phyloP scores from a whole-genome alignment of 2,329 filamentous ascomycete species.

The Trichoderma hamatum region DNA sequence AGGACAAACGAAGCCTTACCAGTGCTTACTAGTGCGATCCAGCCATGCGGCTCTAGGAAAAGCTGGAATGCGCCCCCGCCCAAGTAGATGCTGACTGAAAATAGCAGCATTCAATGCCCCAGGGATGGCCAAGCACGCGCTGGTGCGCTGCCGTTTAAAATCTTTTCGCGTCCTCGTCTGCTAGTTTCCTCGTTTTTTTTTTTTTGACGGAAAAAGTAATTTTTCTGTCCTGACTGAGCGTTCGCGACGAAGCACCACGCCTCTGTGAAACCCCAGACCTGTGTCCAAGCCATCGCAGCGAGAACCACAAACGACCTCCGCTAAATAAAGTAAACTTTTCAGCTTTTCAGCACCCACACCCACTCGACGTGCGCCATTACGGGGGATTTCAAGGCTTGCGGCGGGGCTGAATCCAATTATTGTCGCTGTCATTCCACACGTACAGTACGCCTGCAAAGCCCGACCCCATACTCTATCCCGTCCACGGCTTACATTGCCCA shows the following conservation, averaged over 20 bases:
- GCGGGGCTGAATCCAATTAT: slow-evolving; percentile 16
- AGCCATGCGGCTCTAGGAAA: slow-evolving; percentile 24
- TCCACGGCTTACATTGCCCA: neutral
- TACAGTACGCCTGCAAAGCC: neutral
- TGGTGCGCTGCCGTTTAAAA: neutral
- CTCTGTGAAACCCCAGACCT: neutral
- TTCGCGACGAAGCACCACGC: neutral
- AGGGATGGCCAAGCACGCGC: neutral
- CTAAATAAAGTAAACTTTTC: slow-evolving; percentile 13
- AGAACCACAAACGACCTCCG: slow-evolving; percentile 3
- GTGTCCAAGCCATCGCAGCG: neutral
- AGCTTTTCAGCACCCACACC: slow-evolving; percentile 10
- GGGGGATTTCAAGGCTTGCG: slow-evolving; percentile 5
- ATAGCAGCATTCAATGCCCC: neutral
- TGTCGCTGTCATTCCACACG: neutral
- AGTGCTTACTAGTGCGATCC: slow-evolving; percentile 21
- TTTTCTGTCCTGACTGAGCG: neutral
- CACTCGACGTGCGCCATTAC: slow-evolving; percentile 16
- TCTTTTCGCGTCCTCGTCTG: neutral
- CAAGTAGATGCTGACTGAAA: slow-evolving; percentile 14
- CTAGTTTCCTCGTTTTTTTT: neutral
- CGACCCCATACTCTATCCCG: neutral
- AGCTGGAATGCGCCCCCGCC: slow-evolving; percentile 9
- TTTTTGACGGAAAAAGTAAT: neutral
- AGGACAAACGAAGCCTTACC: slow-evolving; percentile 14